These are phyloP conservation scores for Albizia julibrissin DNA, from an alignment of 306 rosid species.

Conservation along the genomic window DNA sequence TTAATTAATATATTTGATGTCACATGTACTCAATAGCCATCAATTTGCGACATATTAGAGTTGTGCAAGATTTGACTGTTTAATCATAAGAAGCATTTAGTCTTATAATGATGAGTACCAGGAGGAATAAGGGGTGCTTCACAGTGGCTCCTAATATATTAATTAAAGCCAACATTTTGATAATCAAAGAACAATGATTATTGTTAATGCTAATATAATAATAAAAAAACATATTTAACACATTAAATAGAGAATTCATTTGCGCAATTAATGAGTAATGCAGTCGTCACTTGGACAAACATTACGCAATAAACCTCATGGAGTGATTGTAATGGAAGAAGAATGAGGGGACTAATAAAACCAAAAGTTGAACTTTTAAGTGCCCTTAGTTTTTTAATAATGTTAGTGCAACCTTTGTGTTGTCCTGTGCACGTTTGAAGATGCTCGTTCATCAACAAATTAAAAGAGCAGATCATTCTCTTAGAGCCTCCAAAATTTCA, in stretches of 20 bases:
- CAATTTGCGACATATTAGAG: not conserved
- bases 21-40: not conserved
- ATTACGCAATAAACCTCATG: slow-evolving; percentile 13
- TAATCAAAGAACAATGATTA: slow-evolving; percentile 22
- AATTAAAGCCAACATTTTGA: slow-evolving; percentile 9
- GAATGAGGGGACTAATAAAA: not conserved
- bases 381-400: slow-evolving; percentile 5
- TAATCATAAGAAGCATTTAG: not conserved
- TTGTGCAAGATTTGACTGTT: not conserved
- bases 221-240: not conserved
- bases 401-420: slow-evolving; percentile 22
- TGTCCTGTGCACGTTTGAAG: slow-evolving; percentile 24
- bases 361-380: slow-evolving; percentile 10
- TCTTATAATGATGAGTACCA: not conserved
- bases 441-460: slow-evolving; percentile 10
- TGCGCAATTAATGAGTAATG: slow-evolving; percentile 38
- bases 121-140: not conserved
- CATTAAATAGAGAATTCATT: not conserved
- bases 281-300: slow-evolving; percentile 45
- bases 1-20: slow-evolving; percentile 1
- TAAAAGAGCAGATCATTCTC: not conserved
- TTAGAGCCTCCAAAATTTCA: slow-evolving; percentile 26
- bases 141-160: not conserved
- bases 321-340: slow-evolving; percentile 16
- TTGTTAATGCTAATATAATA: not conserved